phyloP scores from a whole-genome alignment of 352 stramenopile species.

The Pythium utonaiense region DNA sequence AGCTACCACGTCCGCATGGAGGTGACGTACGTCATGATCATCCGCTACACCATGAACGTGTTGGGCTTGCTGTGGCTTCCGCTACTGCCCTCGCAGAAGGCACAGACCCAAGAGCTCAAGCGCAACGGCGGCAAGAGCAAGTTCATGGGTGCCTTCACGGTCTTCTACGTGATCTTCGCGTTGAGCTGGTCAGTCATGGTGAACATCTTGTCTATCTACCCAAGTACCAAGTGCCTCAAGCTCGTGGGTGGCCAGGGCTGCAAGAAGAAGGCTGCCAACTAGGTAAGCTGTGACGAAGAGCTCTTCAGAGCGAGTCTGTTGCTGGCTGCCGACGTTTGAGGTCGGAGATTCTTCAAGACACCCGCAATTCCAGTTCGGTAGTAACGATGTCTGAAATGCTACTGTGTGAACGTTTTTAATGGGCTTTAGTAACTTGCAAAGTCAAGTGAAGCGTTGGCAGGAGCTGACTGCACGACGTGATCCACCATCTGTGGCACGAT shows the following conservation, averaged over 20 bases:
- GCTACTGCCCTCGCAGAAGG: conserved; percentile 24
- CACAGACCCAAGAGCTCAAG: conserved; percentile 12
- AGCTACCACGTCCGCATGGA: conserved; percentile 12
- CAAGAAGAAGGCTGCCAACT: conserved; percentile 1
- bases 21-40: conserved; percentile 18
- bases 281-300: too few relatives aligned
- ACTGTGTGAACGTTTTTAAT: not conserved
- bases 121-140: not conserved
- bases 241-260: not conserved
- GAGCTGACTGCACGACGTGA: conserved; percentile 49
- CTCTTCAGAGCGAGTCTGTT: too few relatives aligned
- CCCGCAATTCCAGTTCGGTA: too few relatives aligned
- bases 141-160: not conserved
- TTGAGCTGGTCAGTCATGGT: not conserved
- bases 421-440: conserved; percentile 42
- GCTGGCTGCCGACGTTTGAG: too few relatives aligned
- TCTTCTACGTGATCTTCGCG: conserved; percentile 1
- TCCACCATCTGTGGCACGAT: conserved; percentile 67
- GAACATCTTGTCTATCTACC: not conserved
- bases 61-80: conserved; percentile 14
- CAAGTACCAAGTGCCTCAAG: not conserved
- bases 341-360: too few relatives aligned
- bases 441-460: conserved; percentile 39
- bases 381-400: too few relatives aligned
- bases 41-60: conserved; percentile 19